phyloP scores from a whole-genome alignment of 1,139 yeast genomes.

The Kodamaea alishanica region DNA sequence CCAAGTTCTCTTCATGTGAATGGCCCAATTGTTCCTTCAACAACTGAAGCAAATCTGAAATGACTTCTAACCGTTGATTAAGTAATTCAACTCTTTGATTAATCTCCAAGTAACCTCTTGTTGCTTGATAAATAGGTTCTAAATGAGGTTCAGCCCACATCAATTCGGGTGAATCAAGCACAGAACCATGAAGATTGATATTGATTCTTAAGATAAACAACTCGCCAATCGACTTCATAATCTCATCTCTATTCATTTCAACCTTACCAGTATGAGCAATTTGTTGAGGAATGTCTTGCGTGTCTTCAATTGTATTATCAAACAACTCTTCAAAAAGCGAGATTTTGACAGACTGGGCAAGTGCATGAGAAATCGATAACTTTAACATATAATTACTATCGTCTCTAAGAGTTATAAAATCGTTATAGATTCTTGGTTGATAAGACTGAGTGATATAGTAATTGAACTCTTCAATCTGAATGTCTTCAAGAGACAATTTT shows the following conservation, averaged over 20 bases:
- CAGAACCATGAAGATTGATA: constrained; percentile 91
- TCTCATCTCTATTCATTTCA: constrained; percentile 88
- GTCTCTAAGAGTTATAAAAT: constrained; percentile 86
- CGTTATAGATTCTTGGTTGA: constrained; percentile 93
- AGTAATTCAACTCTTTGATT: constrained; percentile 86
- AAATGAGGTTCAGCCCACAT: constrained; percentile 99
- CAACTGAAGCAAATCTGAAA: constrained; percentile 90
- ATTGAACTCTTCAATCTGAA: constrained; percentile 90
- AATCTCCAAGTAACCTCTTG: constrained; percentile 89
- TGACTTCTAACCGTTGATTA: constrained; percentile 89
- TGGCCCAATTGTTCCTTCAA: constrained; percentile 95
- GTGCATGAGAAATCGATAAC: constrained; percentile 83
- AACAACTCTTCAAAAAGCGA: constrained; percentile 93
- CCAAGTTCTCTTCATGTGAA: constrained; percentile 85
- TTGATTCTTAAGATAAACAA: constrained; percentile 85
- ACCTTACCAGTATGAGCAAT: constrained; percentile 93
- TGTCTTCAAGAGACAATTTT: constrained; percentile 84
- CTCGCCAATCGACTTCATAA: constrained; percentile 96
- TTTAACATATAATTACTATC: constrained; percentile 89
- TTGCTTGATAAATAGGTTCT: constrained; percentile 95
- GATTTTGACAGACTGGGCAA: constrained; percentile 90
- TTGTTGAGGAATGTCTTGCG: constrained; percentile 94
- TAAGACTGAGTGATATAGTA: constrained; percentile 89
- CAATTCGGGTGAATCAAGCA: constrained; percentile 90
- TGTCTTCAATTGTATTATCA: constrained; percentile 92